A percentile compares a stretch with the other conserved stretches of the same genome.
Evolutionary conservation across 306 rosid genomes (phyloP).

Genomic region (Pterocarpus santalinus): DNA sequence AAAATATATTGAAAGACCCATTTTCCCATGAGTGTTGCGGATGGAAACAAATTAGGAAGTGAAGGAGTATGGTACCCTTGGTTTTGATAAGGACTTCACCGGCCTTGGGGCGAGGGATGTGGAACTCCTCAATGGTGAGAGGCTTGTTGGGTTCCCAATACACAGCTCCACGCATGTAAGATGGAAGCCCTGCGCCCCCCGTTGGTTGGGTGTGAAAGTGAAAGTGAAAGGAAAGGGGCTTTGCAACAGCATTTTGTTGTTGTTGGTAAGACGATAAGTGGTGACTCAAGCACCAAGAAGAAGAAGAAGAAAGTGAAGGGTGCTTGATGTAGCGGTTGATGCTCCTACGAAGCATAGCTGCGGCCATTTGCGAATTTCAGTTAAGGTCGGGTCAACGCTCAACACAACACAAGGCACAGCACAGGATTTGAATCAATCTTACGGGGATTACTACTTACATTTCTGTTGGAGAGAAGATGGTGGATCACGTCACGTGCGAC

Average conservation of each 20-base stretch:
- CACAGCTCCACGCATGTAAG: constrained; percentile 87
- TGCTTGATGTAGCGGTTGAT: constrained; percentile 29
- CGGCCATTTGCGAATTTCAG: constrained; percentile 43
- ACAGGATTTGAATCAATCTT: neutral
- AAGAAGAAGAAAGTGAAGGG: neutral
- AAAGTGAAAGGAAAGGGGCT: constrained; percentile 40
- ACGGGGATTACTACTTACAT: no score
- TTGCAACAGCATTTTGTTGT: neutral
- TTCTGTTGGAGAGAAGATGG: no score
- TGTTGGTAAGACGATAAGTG: neutral
- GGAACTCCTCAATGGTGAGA: constrained; percentile 82
- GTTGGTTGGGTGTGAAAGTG: no score
- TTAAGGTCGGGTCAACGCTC: neutral
- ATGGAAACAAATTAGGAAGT: neutral
- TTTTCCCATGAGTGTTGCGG: no score
- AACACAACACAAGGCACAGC: no score
- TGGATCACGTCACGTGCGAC: no score
- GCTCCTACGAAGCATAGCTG: constrained; percentile 46
- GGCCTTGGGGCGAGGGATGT: constrained; percentile 85
- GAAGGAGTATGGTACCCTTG: constrained; percentile 54
- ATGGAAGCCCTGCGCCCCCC: constrained; percentile 61
- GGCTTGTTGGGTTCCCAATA: constrained; percentile 87
- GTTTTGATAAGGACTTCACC: constrained; percentile 91
- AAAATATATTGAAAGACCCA: no score
- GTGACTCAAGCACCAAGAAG: constrained; percentile 20